These are phyloP conservation scores for Alternaria ventricosa DNA, from an alignment of 2,329 filamentous ascomycete species.

Conservation along the genomic window DNA sequence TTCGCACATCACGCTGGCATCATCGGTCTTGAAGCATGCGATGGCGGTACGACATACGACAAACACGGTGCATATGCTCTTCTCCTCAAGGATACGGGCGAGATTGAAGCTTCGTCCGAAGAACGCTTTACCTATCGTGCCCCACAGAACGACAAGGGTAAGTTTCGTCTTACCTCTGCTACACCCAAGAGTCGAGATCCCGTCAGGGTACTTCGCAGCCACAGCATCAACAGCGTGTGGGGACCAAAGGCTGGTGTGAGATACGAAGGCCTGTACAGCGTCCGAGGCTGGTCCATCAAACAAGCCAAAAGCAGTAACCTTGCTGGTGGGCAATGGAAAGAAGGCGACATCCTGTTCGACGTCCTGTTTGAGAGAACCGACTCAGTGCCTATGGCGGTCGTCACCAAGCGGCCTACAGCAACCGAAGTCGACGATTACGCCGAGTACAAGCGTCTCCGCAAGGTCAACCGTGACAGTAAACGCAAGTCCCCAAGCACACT, in stretches of 20 bases:
- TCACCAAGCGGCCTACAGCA: constrained; percentile 49
- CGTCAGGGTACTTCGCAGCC: constrained; percentile 54
- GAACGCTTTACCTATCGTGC: constrained; percentile 53
- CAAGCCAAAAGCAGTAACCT: constrained; percentile 25
- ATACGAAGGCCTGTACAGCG: constrained; percentile 55
- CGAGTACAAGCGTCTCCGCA: constrained; percentile 55
- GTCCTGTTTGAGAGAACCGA: constrained; percentile 50
- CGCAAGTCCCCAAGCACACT: constrained; percentile 2
- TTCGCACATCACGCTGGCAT: constrained; percentile 58
- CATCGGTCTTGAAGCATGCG: constrained; percentile 51
- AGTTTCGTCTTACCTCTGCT: constrained; percentile 53
- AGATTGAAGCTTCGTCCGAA: constrained; percentile 45
- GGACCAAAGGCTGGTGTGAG: constrained; percentile 55
- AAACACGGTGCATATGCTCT: constrained; percentile 54
- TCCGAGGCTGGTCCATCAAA: constrained; percentile 52
- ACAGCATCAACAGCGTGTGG: constrained; percentile 54
- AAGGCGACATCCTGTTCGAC: constrained; percentile 45
- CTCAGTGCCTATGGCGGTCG: constrained; percentile 43
- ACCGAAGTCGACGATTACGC: constrained; percentile 57
- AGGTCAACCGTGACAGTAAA: constrained; percentile 23
- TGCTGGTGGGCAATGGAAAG: constrained; percentile 19
- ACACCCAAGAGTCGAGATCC: constrained; percentile 50
- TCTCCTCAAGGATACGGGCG: constrained; percentile 50
- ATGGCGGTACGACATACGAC: constrained; percentile 53
- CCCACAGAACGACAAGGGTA: constrained; percentile 49